Conservation (phyloP, 805 yeast species). For the Yarrowia alimentaria region DNA sequence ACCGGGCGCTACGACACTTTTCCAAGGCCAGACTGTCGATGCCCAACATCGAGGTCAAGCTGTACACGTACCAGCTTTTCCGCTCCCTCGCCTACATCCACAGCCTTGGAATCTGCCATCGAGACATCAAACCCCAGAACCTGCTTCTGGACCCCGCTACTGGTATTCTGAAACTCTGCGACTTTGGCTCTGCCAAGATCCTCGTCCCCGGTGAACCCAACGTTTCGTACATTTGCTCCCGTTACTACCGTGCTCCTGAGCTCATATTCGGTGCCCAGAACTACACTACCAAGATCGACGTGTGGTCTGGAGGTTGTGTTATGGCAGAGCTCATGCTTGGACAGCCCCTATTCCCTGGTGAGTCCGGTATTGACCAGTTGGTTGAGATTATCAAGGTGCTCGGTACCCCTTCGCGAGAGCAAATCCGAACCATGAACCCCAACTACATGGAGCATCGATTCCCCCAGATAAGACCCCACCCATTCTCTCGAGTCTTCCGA, state of each 20-base stretch:
- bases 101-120: constrained; percentile 72
- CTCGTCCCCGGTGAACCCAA: constrained; percentile 88
- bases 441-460: constrained; percentile 96
- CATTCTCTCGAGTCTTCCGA: constrained; percentile 64
- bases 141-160: constrained; percentile 79
- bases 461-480: constrained; percentile 57
- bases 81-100: constrained; percentile 77
- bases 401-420: constrained; percentile 93
- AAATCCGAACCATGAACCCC: constrained; percentile 92
- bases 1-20: constrained; percentile 82
- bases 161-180: constrained; percentile 88
- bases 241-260: constrained; percentile 97
- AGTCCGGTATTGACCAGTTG: constrained; percentile 93
- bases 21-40: constrained; percentile 56
- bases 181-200: constrained; percentile 93
- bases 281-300: constrained; percentile 93
- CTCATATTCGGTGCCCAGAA: constrained; percentile 95
- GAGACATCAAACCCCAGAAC: constrained; percentile 91
- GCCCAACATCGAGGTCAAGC: constrained; percentile 87
- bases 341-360: constrained; percentile 97
- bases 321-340: constrained; percentile 96
- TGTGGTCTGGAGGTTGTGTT: constrained; percentile 93
- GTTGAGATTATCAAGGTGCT: constrained; percentile 94
- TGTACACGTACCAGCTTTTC: constrained; percentile 80
- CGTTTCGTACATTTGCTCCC: constrained; percentile 92